Base-by-base conservation (phyloP, 164 flowering plant genomes). In the Euptelea pleiosperma region DNA sequence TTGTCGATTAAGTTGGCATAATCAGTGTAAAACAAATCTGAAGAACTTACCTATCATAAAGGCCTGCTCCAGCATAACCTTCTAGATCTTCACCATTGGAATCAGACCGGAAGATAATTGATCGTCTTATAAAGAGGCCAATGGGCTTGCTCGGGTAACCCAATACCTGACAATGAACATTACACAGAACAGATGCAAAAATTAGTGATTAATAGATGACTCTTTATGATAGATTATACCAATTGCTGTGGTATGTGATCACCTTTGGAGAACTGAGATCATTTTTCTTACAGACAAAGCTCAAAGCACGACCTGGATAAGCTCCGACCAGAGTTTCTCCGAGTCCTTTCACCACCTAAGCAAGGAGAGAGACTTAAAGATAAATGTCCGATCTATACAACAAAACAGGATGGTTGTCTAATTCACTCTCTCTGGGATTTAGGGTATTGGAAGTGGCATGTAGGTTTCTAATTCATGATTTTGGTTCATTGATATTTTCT, bases 261-360 rank as follows among this genome's bases (percentile, higher is more conserved):
- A 86, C 98, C 91, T 75, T 75, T 37, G 99, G 96, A 60, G 97
- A 77, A 66, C 76, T 40, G 25, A 88, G 85, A 60, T 85, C 69
- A 56, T 55, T 74, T 69, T 93, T 90, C 79, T 86, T 88, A 78
- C 82, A 83, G 66, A 86, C 63, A 68, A 87, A 93, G 71, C 97
- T 93, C 74, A 90, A 60, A 49, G 99, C 94, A 61, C 99, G 94
- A 12, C 99, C 99, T 7, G 99, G 97, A 70, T 93, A 93, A 46
- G 99, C 99, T 75, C 99, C 99, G 29, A 93, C 99, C 10, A 93
- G 76, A 31, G 99, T 93, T 82, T 93, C 99, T 52, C 99, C 99
- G 25, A 93, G 96, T 58, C 99, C 99, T 70, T 78, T 86, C 42
- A 93, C 99, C 61, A 93, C 97, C 99, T 91, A 60, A 22, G 16